Evolutionary conservation across 345 rosid species (phyloP).

Genomic region (Lepidium africanum): DNA sequence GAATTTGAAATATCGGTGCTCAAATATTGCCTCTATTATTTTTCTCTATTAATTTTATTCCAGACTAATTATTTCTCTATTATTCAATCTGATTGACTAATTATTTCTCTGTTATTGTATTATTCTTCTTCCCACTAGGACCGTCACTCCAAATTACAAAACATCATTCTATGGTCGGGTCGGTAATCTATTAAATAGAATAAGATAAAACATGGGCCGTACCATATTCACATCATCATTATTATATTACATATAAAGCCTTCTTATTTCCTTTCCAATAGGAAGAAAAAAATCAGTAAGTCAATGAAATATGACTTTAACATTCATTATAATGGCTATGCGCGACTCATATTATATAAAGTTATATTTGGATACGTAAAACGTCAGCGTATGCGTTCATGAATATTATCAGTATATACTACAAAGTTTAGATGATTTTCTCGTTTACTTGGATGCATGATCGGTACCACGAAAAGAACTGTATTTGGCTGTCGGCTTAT

Average conservation of each 20-base stretch:
- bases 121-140: not conserved
- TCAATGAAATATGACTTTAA: not conserved
- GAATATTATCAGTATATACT: not conserved
- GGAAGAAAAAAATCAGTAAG: not conserved
- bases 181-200: not conserved
- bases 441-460: not conserved
- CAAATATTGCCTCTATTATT: constrained; percentile 5
- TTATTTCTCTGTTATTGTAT: not conserved
- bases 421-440: not conserved
- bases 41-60: not conserved
- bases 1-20: constrained; percentile 1
- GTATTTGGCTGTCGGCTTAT: not conserved
- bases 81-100: not conserved
- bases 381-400: not conserved
- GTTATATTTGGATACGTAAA: not conserved
- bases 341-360: not conserved
- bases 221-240: not conserved
- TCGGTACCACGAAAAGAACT: not conserved
- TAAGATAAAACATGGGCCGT: not conserved
- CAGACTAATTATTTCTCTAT: not conserved
- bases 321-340: not conserved
- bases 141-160: not conserved
- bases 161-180: not conserved
- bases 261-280: not conserved
- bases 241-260: not conserved